Conservation (phyloP, 2,329 filamentous ascomycete genomes). For the Aspergillus ustus region DNA sequence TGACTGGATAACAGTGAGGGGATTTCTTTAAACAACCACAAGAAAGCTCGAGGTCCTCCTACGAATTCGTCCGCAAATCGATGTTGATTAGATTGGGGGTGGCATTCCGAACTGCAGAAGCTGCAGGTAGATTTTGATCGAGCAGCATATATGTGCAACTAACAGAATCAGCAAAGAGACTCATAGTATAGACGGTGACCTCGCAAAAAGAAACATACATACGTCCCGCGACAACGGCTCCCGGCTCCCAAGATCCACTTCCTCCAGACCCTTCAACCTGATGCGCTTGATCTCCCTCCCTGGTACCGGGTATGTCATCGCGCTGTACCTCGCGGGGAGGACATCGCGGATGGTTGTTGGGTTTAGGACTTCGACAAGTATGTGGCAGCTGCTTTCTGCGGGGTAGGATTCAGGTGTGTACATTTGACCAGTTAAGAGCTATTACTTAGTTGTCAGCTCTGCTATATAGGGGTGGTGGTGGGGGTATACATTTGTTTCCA, state of each 20-base stretch:
- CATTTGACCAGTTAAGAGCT: constrained; percentile 33
- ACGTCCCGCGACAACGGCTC: constrained; percentile 36
- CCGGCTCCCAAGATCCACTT: constrained; percentile 39
- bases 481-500: constrained; percentile 32
- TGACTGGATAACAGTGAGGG: constrained; percentile 22
- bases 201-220: not conserved
- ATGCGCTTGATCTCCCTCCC: constrained; percentile 28
- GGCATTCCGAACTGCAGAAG: constrained; percentile 26
- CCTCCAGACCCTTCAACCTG: constrained; percentile 45
- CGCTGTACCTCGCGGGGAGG: constrained; percentile 51
- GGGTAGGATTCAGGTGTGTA: constrained; percentile 44
- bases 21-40: constrained; percentile 22
- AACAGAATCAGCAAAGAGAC: not conserved
- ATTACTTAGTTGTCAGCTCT: constrained; percentile 16
- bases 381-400: constrained; percentile 46
- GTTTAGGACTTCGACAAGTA: constrained; percentile 50
- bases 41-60: constrained; percentile 25
- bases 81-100: constrained; percentile 27
- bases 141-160: constrained; percentile 29
- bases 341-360: constrained; percentile 42
- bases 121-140: constrained; percentile 26
- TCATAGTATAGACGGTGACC: too few species aligned
- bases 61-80: constrained; percentile 18
- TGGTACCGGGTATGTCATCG: constrained; percentile 39
- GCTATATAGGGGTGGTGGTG: not conserved